Conservation (phyloP, 805 yeast species). For the Barnettozyma sp. region DNA sequence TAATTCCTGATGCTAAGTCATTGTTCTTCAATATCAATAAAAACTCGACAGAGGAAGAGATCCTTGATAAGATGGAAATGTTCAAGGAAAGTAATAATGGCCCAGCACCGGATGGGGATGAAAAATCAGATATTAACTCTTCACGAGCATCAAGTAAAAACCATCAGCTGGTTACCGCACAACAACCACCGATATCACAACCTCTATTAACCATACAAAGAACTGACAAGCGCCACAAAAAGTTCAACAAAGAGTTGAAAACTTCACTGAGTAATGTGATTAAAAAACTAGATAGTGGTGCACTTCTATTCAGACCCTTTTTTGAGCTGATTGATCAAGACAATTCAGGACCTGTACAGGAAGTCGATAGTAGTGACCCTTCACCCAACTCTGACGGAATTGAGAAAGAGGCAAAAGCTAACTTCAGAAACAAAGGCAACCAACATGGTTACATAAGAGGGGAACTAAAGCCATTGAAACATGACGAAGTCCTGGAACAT, state of each 20-base stretch:
- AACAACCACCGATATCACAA: constrained; percentile 3
- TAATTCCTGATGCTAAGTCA: constrained; percentile 54
- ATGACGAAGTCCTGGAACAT: constrained; percentile 16
- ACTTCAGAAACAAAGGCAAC: background rate
- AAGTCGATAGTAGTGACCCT: background rate
- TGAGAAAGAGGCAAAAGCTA: background rate
- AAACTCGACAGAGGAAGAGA: constrained; percentile 7
- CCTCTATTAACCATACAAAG: constrained; percentile 1
- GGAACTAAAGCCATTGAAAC: constrained; percentile 13
- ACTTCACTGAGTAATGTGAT: constrained; percentile 21
- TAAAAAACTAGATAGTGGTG: constrained; percentile 22
- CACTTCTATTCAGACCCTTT: constrained; percentile 22
- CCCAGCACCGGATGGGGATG: background rate
- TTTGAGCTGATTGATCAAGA: constrained; percentile 22
- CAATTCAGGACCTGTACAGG: background rate
- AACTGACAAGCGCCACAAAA: constrained; percentile 10
- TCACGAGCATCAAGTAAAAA: background rate
- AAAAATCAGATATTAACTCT: background rate
- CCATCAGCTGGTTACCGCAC: background rate
- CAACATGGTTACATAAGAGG: constrained; percentile 14
- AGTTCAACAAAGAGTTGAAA: constrained; percentile 21
- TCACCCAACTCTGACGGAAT: background rate
- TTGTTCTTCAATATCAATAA: constrained; percentile 39
- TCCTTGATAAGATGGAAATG: constrained; percentile 5
- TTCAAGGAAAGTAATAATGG: constrained; percentile 2